Percentiles rank a stretch among this genome's conserved stretches.
phyloP scores from a whole-genome alignment of 2,329 filamentous ascomycete genomes.

The Fonsecaea pugnacius region DNA sequence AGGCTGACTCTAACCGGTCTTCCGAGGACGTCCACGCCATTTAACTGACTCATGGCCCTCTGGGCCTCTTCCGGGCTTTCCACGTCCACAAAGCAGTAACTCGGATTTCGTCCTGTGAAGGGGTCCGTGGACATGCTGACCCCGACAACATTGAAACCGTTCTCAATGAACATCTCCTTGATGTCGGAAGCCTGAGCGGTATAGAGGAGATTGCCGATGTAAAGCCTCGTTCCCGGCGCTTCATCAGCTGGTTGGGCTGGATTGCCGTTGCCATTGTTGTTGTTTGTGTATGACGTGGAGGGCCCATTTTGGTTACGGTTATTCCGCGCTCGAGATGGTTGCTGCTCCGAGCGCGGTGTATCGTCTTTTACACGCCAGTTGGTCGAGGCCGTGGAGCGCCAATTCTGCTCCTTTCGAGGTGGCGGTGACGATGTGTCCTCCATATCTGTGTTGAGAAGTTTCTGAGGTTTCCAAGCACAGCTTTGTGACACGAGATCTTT shows the following conservation, averaged over 20 bases:
- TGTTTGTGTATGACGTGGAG: slow-evolving; percentile 6
- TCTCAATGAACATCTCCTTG: slow-evolving; percentile 52
- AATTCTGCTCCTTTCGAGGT: slow-evolving; percentile 23
- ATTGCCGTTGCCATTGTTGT: not conserved
- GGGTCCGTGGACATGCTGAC: slow-evolving; percentile 72
- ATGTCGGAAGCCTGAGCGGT: slow-evolving; percentile 58
- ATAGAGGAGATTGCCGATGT: slow-evolving; percentile 62
- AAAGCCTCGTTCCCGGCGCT: slow-evolving; percentile 50
- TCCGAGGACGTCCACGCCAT: slow-evolving; percentile 60
- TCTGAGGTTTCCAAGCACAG: too few species aligned
- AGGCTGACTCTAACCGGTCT: slow-evolving; percentile 68
- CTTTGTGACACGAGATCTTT: not conserved
- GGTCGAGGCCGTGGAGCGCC: slow-evolving; percentile 33
- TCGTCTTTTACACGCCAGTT: slow-evolving; percentile 51
- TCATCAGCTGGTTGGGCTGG: slow-evolving; percentile 16
- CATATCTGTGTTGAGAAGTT: slow-evolving; percentile 8
- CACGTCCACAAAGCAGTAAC: slow-evolving; percentile 76
- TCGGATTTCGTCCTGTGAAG: slow-evolving; percentile 70
- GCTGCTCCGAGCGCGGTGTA: slow-evolving; percentile 40
- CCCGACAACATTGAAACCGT: slow-evolving; percentile 51
- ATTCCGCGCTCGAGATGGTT: slow-evolving; percentile 46
- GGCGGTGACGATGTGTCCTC: slow-evolving; percentile 36
- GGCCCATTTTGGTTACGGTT: slow-evolving; percentile 12
- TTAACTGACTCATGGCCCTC: slow-evolving; percentile 61
- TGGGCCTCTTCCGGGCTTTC: slow-evolving; percentile 61